phyloP scores from a whole-genome alignment of 495 filamentous ascomycete genomes.

The Aspergillus carlsbadensis region DNA sequence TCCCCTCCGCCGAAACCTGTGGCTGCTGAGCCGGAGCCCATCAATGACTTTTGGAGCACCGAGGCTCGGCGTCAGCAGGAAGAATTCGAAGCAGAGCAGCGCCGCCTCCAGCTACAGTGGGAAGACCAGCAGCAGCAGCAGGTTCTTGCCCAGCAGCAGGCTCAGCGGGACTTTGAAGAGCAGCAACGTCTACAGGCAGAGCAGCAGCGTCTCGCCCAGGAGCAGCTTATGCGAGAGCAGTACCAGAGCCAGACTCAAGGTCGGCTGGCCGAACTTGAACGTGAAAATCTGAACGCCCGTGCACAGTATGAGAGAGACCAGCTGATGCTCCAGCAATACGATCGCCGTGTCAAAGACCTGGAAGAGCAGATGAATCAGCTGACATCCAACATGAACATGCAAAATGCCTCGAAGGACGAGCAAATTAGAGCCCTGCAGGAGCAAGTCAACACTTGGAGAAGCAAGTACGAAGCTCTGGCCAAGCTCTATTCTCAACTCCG shows the following conservation, averaged over 20 bases:
- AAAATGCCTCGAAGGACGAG: constrained; percentile 86
- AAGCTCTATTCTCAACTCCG: constrained; percentile 96
- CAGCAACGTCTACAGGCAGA: constrained; percentile 86
- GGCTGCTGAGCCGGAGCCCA: constrained; percentile 82
- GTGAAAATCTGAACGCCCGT: constrained; percentile 88
- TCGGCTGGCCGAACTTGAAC: constrained; percentile 87
- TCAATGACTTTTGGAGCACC: constrained; percentile 96
- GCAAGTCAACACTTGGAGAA: constrained; percentile 93
- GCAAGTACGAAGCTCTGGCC: constrained; percentile 93
- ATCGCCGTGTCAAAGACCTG: constrained; percentile 86
- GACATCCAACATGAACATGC: constrained; percentile 79
- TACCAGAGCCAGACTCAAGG: constrained; percentile 90
- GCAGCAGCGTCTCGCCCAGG: constrained; percentile 86
- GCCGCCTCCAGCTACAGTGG: constrained; percentile 78
- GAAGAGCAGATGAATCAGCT: constrained; percentile 84
- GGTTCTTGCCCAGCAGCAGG: constrained; percentile 74
- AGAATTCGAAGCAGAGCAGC: constrained; percentile 91
- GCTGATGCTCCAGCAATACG: constrained; percentile 94
- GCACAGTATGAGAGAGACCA: constrained; percentile 97
- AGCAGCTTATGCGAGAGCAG: constrained; percentile 83
- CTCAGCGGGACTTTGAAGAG: constrained; percentile 91
- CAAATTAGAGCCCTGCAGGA: constrained; percentile 90
- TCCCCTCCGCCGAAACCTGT: constrained; percentile 66
- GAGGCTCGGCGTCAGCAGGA: constrained; percentile 87
- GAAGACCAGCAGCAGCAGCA: constrained; percentile 75